phyloP scores from a whole-genome alignment of 352 stramenopile species.

The Phytophthora tubulina region DNA sequence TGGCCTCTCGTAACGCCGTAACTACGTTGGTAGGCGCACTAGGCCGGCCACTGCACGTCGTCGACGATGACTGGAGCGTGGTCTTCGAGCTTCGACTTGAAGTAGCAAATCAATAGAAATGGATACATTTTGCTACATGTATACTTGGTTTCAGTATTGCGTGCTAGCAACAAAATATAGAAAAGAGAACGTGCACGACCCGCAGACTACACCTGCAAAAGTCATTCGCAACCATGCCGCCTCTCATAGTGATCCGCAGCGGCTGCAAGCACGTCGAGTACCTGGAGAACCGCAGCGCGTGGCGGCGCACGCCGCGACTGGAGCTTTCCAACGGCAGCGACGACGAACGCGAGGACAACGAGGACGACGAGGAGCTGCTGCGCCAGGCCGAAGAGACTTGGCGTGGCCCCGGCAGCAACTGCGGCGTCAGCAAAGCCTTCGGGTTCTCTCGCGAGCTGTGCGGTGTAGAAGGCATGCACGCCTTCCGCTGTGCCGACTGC shows the following conservation, averaged over 20 bases:
- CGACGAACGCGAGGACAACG: slow-evolving; percentile 28
- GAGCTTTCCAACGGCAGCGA: slow-evolving; percentile 39
- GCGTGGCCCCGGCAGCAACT: slow-evolving; percentile 13
- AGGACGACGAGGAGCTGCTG: slow-evolving; percentile 39
- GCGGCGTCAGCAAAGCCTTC: slow-evolving; percentile 35
- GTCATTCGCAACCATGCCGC: slow-evolving; percentile 50
- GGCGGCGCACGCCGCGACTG: slow-evolving; percentile 43
- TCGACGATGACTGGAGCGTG: slow-evolving; percentile 64
- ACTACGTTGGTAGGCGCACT: slow-evolving; percentile 53
- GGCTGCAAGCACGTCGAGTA: slow-evolving; percentile 76
- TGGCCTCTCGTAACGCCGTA: slow-evolving; percentile 41
- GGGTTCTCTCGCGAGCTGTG: slow-evolving; percentile 58
- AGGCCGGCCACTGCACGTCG: slow-evolving; percentile 48
- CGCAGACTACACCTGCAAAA: background rate
- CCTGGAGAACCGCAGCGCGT: slow-evolving; percentile 56
- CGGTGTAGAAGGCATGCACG: slow-evolving; percentile 56
- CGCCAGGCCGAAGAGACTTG: slow-evolving; percentile 36
- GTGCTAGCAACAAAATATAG: slow-evolving; percentile 5
- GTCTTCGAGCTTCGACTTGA: slow-evolving; percentile 60
- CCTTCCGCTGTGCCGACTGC: slow-evolving; percentile 73
- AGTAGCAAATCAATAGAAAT: slow-evolving; percentile 20
- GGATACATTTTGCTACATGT: slow-evolving; percentile 16
- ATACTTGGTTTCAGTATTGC: slow-evolving; percentile 9
- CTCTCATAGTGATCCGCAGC: slow-evolving; percentile 77
- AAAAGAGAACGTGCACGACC: slow-evolving; percentile 20